Evolutionary conservation across 305 asterid genomes (phyloP).

Genomic region (Fraxinus sp.): DNA sequence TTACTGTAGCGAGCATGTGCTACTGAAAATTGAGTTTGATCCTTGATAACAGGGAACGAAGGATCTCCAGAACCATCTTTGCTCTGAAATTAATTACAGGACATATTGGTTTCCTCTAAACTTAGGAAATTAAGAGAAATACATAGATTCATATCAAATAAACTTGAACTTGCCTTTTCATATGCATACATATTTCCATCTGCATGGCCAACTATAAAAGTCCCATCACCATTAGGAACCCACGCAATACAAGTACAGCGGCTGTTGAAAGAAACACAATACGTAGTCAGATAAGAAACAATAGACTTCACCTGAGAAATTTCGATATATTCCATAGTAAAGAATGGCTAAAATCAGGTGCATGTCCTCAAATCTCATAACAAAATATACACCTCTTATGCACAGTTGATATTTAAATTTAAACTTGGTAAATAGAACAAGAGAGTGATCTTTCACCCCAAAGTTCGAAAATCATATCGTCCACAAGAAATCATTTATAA

Average conservation of each 20-base stretch:
- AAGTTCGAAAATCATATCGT: neutral
- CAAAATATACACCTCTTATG: neutral
- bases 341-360: neutral
- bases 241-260: conserved; percentile 51
- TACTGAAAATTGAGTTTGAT: conserved; percentile 91
- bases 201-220: conserved; percentile 49
- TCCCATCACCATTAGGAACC: conserved; percentile 57
- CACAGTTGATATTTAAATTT: neutral
- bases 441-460: neutral
- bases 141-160: conserved; percentile 1
- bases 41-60: conserved; percentile 90
- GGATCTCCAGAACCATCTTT: conserved; percentile 98
- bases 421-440: neutral
- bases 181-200: conserved; percentile 53
- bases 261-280: conserved; percentile 37
- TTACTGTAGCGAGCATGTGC: conserved; percentile 93
- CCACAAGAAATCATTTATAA: neutral
- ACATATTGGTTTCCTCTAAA: conserved; percentile 5
- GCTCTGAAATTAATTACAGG: conserved; percentile 47
- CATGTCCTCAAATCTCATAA: neutral
- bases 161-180: conserved; percentile 45
- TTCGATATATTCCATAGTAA: neutral
- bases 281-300: conserved; percentile 12
- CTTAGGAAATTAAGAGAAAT: neutral
- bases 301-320: neutral